These are phyloP conservation scores for Kwoniella pini DNA, from an alignment of 768 basidiomycete species.

Conservation along the genomic window DNA sequence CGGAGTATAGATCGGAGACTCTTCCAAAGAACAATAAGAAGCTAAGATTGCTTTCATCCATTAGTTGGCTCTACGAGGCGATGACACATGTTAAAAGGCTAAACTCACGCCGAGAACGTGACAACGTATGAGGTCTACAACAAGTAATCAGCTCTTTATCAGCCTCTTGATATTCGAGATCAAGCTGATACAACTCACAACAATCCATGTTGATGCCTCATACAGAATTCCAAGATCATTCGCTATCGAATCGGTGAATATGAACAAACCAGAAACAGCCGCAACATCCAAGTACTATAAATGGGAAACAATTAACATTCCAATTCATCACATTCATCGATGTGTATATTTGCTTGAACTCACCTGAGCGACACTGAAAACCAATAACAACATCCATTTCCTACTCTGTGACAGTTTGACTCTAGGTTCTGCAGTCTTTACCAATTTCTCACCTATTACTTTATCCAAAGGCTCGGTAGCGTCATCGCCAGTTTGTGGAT, in stretches of 20 bases:
- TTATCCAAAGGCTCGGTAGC: neutral
- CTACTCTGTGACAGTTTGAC: slow-evolving; percentile 1
- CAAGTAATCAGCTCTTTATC: neutral
- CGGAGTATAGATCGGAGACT: slow-evolving; percentile 45
- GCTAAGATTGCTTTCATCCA: neutral
- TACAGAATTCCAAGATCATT: slow-evolving; percentile 34
- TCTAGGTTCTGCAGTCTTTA: neutral
- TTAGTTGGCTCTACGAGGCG: neutral
- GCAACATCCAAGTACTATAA: slow-evolving; percentile 29
- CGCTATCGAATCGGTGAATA: slow-evolving; percentile 38
- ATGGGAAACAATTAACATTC: neutral
- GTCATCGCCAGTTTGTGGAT: too few relatives aligned
- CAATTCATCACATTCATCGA: too few relatives aligned
- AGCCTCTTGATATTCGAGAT: neutral
- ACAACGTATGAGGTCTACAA: slow-evolving; percentile 35
- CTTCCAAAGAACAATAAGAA: slow-evolving; percentile 47
- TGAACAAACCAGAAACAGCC: slow-evolving; percentile 22
- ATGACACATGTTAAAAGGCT: neutral
- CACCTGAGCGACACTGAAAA: slow-evolving; percentile 21
- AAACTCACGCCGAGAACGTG: slow-evolving; percentile 34
- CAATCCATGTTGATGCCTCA: slow-evolving; percentile 39
- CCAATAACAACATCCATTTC: slow-evolving; percentile 13
- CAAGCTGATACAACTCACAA: slow-evolving; percentile 26
- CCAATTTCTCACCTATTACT: neutral
- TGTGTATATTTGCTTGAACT: too few relatives aligned